Base-by-base conservation (phyloP, 2,329 filamentous ascomycete genomes). In the Cladosporium sp. region DNA sequence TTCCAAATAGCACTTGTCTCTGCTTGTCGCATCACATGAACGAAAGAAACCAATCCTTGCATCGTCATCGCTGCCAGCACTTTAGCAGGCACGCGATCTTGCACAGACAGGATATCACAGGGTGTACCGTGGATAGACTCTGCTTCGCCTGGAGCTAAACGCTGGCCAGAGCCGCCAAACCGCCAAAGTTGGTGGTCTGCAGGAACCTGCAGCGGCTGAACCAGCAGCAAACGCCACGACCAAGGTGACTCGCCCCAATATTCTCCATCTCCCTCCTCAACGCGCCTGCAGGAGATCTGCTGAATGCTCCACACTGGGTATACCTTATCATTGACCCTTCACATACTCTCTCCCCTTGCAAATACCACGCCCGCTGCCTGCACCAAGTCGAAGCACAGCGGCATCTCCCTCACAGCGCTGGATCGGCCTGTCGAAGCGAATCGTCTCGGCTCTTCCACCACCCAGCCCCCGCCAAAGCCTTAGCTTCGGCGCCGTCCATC, bases 401-500 rank as follows among this genome's bases (percentile, higher is more conserved):
- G 8, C 43, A 47, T 28, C 43, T 36, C 47, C 12, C 14, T 40
- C 15, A 3, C 3, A 25, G 25, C 25, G 38, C 38, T 19, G 17
- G 28, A 37, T 37, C 45, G 45, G 9, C 45, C 15, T 5, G 4
- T 42, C 40, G 40, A 50, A n/a, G 14, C n/a, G 15, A 28, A 36
- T n/a, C 45, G 36, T 51, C 49, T 51, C 49, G 49, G 36, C 49
- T 50, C 30, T 20, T 37, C 47, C 45, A 49, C n/a, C 25, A 28
- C 45, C 45, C 43, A 47, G 30, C 28, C 47, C 47, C 47, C 25
- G 25, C 47, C 28, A 37, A 19, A 20, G 47, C 47, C n/a, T 22
- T 50, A 50, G 47, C 47, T 50, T 22, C 28, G 28, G 30, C 52
- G 52, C 52, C 52, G 52, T 19, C 40, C 11, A 37, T 45, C 52